Base-by-base conservation (phyloP, 2,329 filamentous ascomycete species). In the Lasiodiplodia gonubiensis region DNA sequence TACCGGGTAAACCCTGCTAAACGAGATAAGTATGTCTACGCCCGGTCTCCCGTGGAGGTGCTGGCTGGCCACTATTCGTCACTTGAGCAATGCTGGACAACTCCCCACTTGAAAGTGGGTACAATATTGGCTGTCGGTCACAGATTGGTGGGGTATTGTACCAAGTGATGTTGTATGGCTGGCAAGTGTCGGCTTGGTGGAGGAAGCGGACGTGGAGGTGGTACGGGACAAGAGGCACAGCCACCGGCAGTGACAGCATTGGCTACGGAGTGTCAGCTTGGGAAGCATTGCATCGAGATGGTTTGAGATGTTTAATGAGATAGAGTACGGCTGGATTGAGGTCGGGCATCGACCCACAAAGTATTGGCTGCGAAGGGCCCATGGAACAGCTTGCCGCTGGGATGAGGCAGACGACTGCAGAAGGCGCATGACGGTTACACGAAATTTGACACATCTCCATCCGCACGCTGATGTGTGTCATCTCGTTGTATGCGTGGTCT, bases 391-490 rank as follows among this genome's bases (percentile, higher is more conserved):
- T 67, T 67, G 66, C 66, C 66, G 66, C 66, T 67, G 57, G 51
- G 33, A 49, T 21, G n/a, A 60, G 51, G 25, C 11, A 60, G 54
- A 55, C 53, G 57, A 55, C 55, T 67, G 66, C 64, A 66, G 64
- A 48, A 66, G 10, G 37, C 64, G 64, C 66, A 67, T 67, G 59
- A 67, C 18, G 42, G 66, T 67, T 67, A 67, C 66, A 67, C 66
- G 46, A 64, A 25, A 64, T 57, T 64, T 67, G 66, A 64, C 49
- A 67, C 66, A 63, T 25, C 25, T 39, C 35, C 48, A 46, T 63
- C 57, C 30, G 39, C 57, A 64, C 49, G 55, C 59, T 63, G 57
- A 49, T 35, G 55, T 53, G 66, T 67, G 48, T 64, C 65, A 61
- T 59, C 23, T 67, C 57, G 54, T 64, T 27, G 21, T 67, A 48